Base-by-base conservation (phyloP, 2,329 filamentous ascomycete genomes). In the Colletotrichum limetticola region DNA sequence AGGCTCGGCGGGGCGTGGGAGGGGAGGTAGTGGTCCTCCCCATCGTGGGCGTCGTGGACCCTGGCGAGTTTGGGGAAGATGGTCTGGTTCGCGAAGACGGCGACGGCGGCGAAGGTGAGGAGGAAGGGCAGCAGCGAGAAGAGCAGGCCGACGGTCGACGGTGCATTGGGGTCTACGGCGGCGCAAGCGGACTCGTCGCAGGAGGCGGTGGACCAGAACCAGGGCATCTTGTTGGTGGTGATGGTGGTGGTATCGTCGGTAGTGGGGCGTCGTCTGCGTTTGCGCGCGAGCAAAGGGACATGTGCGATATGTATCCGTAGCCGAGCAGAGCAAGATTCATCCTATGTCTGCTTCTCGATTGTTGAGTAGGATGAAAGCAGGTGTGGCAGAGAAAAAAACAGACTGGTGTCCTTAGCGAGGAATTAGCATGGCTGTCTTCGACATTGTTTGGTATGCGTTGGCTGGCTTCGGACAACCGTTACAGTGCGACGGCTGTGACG, bases 21-120 rank as follows among this genome's bases (percentile, higher is more conserved):
- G 1, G 91, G 91, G 28, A 92, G 86, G 75, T 90, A 87, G 78
- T 92, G 88, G 76, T 90, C 89, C 73, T 91, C 86, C 76, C 89
- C 91, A 75, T 91, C 88, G 71, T 86, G 83, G 67, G 79, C 72
- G 12, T 86, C 81, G 74, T 88, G 84, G 14, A 87, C 78, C 72
- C 87, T 87, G 53, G 92, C 91, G 9, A 97, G 88, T n/a, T 90
- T 84, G 4, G 94, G 94, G 77, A 94, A 95, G 22, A 97, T 83
- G 77, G 90, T 92, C 46, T 90, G 88, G 63, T 91, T 87, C 62
- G 93, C 92, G 66, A 93, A 82, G 46, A 89, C 78, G 62, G 88
- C 89, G 76, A 93, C 89, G 63, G 89, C 78, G 74, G 90, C 75
- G 82, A 96, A 96, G 49, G 94, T 93, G 71, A 91, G 80, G 71